Conservation (phyloP, 345 rosid species). For the Populus pruinosa region DNA sequence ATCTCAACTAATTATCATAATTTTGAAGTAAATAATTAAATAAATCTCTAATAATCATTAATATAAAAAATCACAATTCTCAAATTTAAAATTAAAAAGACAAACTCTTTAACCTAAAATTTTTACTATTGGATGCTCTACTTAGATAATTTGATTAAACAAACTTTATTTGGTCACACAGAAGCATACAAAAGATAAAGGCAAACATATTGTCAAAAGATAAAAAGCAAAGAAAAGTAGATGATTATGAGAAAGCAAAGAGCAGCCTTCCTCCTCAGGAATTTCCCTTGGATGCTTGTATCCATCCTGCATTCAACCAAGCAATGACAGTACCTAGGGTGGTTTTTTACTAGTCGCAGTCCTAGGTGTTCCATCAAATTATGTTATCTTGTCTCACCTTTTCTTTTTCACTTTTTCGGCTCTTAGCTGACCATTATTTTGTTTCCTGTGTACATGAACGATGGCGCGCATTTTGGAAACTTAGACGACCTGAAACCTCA, state of each 20-base stretch:
- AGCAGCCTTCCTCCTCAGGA: neutral
- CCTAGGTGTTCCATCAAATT: conserved; percentile 12
- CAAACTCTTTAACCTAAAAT: rapidly evolving
- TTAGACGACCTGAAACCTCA: neutral
- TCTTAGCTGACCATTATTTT: conserved; percentile 22
- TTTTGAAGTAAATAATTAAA: rapidly evolving
- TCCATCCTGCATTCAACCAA: neutral
- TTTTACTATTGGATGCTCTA: too few species aligned
- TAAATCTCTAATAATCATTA: too few species aligned
- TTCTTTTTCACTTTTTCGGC: neutral
- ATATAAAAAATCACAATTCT: rapidly evolving
- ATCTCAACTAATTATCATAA: too few species aligned
- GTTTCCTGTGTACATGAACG: conserved; percentile 10
- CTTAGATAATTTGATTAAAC: too few species aligned
- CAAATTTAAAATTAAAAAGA: too few species aligned
- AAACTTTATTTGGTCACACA: neutral
- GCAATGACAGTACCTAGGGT: neutral
- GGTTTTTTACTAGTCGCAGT: neutral
- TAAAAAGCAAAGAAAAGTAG: neutral
- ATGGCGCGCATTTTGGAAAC: conserved; percentile 9
- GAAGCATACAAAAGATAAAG: neutral
- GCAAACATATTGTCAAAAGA: neutral
- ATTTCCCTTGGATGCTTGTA: neutral
- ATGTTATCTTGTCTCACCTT: conserved; percentile 15
- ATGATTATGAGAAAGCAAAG: neutral